Evolutionary conservation across 148 eudicot genomes (phyloP).

Genomic region (Polygonum maritimum): DNA sequence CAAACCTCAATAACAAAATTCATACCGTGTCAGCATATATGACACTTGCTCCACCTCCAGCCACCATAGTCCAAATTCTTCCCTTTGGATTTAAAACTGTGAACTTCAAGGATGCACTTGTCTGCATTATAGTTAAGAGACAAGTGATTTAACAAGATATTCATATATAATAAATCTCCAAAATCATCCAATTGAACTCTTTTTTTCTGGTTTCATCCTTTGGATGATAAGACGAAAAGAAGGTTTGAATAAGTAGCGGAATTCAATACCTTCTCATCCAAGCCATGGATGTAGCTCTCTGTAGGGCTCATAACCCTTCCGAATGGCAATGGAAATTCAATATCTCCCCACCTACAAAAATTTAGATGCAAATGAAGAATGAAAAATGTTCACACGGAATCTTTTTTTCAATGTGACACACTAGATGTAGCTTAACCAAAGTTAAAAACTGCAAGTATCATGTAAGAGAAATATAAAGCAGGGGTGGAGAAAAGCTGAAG

Average conservation of each 20-base stretch:
- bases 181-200: conserved; percentile 1
- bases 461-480: background rate
- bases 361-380: background rate
- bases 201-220: conserved; percentile 12
- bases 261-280: conserved; percentile 83
- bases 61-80: conserved; percentile 77
- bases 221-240: background rate
- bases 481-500: conserved; percentile 2
- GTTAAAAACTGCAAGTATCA: background rate
- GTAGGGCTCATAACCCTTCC: conserved; percentile 98
- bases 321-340: conserved; percentile 93
- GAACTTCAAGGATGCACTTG: conserved; percentile 76
- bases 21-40: conserved; percentile 42
- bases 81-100: conserved; percentile 69
- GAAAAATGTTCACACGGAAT: background rate
- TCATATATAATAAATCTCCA: background rate
- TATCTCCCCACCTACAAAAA: conserved; percentile 60
- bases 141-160: background rate
- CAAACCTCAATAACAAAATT: background rate
- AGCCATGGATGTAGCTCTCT: conserved; percentile 79
- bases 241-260: background rate
- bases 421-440: background rate
- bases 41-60: conserved; percentile 55
- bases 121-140: conserved; percentile 26
- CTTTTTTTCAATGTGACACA: background rate